These are phyloP conservation scores for Scutellaria baicalensis DNA, from an alignment of 257 asterid species.

Conservation along the genomic window DNA sequence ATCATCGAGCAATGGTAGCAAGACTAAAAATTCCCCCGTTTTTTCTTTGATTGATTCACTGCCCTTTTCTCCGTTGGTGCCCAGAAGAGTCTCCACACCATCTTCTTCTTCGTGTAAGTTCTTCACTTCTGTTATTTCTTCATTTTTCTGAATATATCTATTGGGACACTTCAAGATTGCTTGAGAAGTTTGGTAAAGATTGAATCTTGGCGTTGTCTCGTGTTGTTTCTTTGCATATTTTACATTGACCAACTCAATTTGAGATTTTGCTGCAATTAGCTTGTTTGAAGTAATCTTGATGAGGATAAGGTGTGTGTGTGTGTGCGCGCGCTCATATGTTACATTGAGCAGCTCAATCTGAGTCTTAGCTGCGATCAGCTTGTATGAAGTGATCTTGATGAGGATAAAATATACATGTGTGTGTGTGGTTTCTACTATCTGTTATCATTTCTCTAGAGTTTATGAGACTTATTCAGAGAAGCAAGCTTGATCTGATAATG, in stretches of 20 bases:
- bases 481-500: not conserved
- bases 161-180: not conserved
- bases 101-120: conserved; percentile 40
- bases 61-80: conserved; percentile 22
- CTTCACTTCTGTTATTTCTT: not conserved
- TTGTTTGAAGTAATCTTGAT: conserved; percentile 4
- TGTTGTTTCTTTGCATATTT: not conserved
- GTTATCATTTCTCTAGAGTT: not conserved
- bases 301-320: not conserved
- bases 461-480: not conserved
- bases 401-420: not conserved
- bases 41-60: conserved; percentile 23
- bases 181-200: not conserved
- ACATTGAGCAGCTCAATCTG: conserved; percentile 1
- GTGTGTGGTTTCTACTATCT: not conserved
- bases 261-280: conserved; percentile 4
- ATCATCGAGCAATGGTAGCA: conserved; percentile 24
- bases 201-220: not conserved
- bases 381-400: conserved; percentile 2
- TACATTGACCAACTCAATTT: not conserved
- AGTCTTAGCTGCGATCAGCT: conserved; percentile 5
- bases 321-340: not conserved
- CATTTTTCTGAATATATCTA: not conserved
- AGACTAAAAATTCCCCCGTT: conserved; percentile 10
- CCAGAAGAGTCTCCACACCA: conserved; percentile 22